Conservation (phyloP, 2,329 filamentous ascomycete species). For the Coniella lustricola region DNA sequence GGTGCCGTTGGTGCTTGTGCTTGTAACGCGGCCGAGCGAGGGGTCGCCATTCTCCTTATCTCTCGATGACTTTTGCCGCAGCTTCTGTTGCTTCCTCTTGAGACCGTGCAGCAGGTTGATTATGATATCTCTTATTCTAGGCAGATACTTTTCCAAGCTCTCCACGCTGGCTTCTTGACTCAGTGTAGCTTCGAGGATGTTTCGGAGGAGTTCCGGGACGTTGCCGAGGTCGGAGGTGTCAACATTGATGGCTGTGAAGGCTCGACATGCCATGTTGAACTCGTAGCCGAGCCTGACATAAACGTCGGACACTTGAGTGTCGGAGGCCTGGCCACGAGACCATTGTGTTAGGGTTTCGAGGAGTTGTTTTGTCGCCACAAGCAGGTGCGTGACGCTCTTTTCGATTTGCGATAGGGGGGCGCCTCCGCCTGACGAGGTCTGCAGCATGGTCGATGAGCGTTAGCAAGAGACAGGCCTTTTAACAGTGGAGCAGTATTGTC, state of each 20-base stretch:
- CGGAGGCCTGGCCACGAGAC: slow-evolving; percentile 86
- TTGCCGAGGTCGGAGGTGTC: slow-evolving; percentile 92
- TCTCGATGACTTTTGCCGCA: slow-evolving; percentile 57
- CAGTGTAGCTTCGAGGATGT: slow-evolving; percentile 89
- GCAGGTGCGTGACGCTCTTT: slow-evolving; percentile 95
- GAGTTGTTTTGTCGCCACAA: slow-evolving; percentile 95
- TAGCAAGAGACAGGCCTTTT: too few relatives aligned
- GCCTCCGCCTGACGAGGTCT: slow-evolving; percentile 38
- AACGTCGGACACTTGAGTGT: slow-evolving; percentile 94
- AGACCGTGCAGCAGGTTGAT: slow-evolving; percentile 93
- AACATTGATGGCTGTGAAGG: slow-evolving; percentile 94
- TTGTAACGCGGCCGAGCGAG: slow-evolving; percentile 41
- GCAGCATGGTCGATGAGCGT: slow-evolving; percentile 15
- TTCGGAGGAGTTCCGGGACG: slow-evolving; percentile 82
- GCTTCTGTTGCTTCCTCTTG: slow-evolving; percentile 91
- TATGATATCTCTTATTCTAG: slow-evolving; percentile 94
- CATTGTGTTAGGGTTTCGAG: slow-evolving; percentile 96
- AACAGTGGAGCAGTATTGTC: too few relatives aligned
- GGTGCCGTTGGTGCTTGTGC: slow-evolving; percentile 52
- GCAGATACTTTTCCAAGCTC: slow-evolving; percentile 88
- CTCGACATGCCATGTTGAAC: slow-evolving; percentile 97
- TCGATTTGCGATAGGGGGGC: slow-evolving; percentile 84
- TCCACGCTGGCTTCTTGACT: slow-evolving; percentile 94
- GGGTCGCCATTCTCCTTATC: slow-evolving; percentile 41
- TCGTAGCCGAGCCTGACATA: slow-evolving; percentile 97